These are phyloP conservation scores for Claviceps monticola DNA, from an alignment of 2,329 filamentous ascomycete genomes.

Conservation along the genomic window DNA sequence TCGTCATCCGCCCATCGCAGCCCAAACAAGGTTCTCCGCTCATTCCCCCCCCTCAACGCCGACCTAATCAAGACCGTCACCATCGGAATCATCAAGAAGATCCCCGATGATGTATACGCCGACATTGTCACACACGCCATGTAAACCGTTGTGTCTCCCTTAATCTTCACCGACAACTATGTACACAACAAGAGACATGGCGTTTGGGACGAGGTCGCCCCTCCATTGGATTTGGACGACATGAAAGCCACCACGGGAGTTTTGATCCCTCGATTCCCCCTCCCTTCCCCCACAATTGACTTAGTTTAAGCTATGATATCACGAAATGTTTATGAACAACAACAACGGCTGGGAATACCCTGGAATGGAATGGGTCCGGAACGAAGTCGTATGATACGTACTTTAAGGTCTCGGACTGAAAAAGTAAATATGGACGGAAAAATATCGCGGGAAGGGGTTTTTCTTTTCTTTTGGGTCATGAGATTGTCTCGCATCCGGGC, in stretches of 20 bases:
- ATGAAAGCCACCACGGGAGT: neutral
- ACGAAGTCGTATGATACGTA: too few relatives aligned
- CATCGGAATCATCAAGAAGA: constrained; percentile 74
- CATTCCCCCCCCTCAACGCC: constrained; percentile 71
- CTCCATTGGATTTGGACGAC: too few relatives aligned
- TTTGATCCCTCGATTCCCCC: neutral
- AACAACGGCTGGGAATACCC: neutral
- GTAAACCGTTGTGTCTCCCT: constrained; percentile 18
- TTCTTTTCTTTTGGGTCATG: too few relatives aligned
- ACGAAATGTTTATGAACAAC: neutral
- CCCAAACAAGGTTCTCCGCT: constrained; percentile 82
- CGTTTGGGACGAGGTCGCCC: too few relatives aligned
- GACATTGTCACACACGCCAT: constrained; percentile 82
- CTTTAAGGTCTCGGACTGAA: too few relatives aligned
- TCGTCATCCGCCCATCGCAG: constrained; percentile 29
- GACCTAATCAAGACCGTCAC: constrained; percentile 75
- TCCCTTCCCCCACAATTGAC: neutral
- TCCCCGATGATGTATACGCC: constrained; percentile 79
- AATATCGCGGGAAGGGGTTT: too few relatives aligned
- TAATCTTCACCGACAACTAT: too few relatives aligned
- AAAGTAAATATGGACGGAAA: too few relatives aligned
- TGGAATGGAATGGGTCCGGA: neutral
- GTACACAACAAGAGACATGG: neutral
- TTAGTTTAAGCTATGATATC: neutral
- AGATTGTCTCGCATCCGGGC: too few relatives aligned